Percentiles rank a stretch among this genome's conserved stretches.
Conservation (phyloP, 2,329 filamentous ascomycete species). For the Boeremia lycopersici region DNA sequence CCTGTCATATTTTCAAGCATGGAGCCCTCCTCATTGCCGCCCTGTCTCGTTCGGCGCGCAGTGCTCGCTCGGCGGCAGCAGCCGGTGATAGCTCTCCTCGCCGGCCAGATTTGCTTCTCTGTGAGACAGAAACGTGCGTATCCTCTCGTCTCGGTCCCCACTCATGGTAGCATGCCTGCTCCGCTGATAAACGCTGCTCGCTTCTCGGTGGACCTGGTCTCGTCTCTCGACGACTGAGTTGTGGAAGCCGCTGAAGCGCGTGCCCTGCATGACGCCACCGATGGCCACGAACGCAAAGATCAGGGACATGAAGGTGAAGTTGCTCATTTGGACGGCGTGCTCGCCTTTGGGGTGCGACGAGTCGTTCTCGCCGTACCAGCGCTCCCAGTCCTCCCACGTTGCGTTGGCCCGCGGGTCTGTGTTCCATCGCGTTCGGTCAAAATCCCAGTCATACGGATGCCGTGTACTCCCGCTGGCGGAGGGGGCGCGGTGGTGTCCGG, state of each 20-base stretch:
- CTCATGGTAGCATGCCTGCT: conserved; percentile 60
- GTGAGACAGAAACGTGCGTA: conserved; percentile 75
- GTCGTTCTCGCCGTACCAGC: conserved; percentile 48
- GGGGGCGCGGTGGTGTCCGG: conserved; percentile 38
- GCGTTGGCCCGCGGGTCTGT: conserved; percentile 70
- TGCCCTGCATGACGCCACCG: conserved; percentile 74
- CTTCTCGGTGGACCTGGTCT: conserved; percentile 69
- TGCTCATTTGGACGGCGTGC: conserved; percentile 71
- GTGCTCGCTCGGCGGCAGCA: conserved; percentile 54
- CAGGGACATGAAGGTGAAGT: conserved; percentile 77
- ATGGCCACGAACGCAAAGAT: conserved; percentile 72
- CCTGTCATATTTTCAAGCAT: background rate
- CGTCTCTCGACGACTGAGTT: conserved; percentile 68
- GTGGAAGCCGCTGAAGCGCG: conserved; percentile 68
- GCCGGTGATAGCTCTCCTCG: conserved; percentile 54
- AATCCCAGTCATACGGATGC: conserved; percentile 32
- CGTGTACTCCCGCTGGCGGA: conserved; percentile 17
- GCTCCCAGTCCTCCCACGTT: conserved; percentile 98
- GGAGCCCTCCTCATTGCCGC: conserved; percentile 23
- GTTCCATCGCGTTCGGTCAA: conserved; percentile 41
- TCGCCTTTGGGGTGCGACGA: conserved; percentile 46
- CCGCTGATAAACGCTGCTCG: conserved; percentile 66
- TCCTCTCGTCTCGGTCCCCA: conserved; percentile 59
- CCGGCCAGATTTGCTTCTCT: conserved; percentile 48
- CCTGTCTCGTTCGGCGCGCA: conserved; percentile 52